Conservation (phyloP, 805 yeast species). For the Sugiyamaella americana region DNA sequence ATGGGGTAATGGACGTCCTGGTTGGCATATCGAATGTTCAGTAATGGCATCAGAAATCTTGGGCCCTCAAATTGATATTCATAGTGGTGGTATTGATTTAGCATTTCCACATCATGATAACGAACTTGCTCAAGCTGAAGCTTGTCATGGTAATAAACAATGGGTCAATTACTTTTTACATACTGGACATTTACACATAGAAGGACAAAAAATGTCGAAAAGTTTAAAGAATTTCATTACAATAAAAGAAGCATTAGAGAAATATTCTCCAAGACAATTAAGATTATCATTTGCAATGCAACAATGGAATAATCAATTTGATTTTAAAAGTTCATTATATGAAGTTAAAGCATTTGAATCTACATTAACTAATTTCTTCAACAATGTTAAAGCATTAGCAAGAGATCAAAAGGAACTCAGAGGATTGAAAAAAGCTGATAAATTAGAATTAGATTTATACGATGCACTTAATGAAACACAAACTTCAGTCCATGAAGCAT, state of each 20-base stretch:
- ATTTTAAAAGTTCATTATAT: constrained; percentile 75
- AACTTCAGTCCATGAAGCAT: constrained; percentile 60
- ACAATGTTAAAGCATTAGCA: constrained; percentile 75
- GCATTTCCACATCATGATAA: constrained; percentile 99
- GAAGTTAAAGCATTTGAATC: constrained; percentile 77
- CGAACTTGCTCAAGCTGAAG: constrained; percentile 96
- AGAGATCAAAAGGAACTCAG: constrained; percentile 53
- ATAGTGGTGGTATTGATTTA: constrained; percentile 93
- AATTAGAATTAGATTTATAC: constrained; percentile 50
- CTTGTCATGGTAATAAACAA: constrained; percentile 78
- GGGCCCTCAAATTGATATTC: constrained; percentile 84
- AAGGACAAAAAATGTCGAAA: constrained; percentile 98
- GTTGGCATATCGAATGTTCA: constrained; percentile 99
- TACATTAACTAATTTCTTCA: constrained; percentile 74
- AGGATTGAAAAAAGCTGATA: constrained; percentile 56
- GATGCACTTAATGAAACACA: constrained; percentile 47
- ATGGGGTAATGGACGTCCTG: constrained; percentile 98
- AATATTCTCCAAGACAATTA: constrained; percentile 71
- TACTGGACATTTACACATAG: constrained; percentile 96
- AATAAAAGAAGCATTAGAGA: constrained; percentile 77
- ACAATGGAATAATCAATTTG: constrained; percentile 89
- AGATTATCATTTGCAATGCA: constrained; percentile 86
- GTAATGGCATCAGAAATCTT: constrained; percentile 93
- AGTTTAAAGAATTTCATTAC: constrained; percentile 92
- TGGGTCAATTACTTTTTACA: constrained; percentile 98